Evolutionary conservation across 345 rosid genomes (phyloP), one percentile per base, ranked within the genome.

Genomic region (Rubroshorea leprosula): DNA sequence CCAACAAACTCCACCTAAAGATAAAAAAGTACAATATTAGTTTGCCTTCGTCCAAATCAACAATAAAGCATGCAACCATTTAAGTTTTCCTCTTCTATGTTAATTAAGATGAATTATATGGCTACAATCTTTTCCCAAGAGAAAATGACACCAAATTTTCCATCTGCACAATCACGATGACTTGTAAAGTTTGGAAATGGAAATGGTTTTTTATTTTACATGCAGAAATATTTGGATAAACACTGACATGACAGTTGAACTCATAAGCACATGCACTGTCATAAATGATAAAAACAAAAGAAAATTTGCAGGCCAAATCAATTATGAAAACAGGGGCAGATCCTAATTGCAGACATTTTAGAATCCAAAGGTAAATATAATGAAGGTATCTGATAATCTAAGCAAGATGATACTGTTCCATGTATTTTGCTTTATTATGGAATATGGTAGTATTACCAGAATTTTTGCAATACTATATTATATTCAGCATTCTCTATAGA

Each of bases 1-100:
- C 98, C 96, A 17, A 89, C 96, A 73, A 92, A 92, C 74, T 92
- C 98, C 49, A 92, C 96, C 98, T 92, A 57, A 46, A 64, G 17
- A 46, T 46, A 31, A 44, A 43, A 49, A 55, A 23, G n/a, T 15
- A 35, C 1, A 60, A 5, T 59, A 53, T 63, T 31, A 69, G 22
- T 54, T 47, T 70, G 14, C 41, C 11, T 35, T 25, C 18, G 17
- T 60, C 8, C 20, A 55, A 8, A 47, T 24, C 38, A 14, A 17
- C 18, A 53, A 48, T 9, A 20, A 46, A 25, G 35, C 20, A 55
- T 51, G 55, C 25, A 23, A 25, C 44, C 53, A 15, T 31, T 31
- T 23, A 22, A 47, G 15, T 5, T 20, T 13, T 44, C 9, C 15
- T 26, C 20, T 4, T 27, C 7, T 13, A 44, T 0, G 35, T 25